Evolutionary conservation across 2,329 filamentous ascomycete genomes (phyloP).

Genomic region (Keithomyces neogunnii): DNA sequence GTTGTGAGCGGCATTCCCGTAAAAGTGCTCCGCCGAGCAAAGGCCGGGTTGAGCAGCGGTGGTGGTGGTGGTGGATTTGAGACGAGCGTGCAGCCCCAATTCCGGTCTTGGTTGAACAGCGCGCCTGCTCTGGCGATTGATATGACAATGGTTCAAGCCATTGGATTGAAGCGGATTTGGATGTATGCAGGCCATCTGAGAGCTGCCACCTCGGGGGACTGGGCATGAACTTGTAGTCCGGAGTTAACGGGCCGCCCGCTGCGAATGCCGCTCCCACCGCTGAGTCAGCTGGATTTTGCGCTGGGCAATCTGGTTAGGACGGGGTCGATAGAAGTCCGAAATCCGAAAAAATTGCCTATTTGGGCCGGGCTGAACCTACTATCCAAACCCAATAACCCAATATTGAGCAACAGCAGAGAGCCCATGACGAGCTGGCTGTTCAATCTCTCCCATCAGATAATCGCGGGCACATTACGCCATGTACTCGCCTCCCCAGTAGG

Average conservation of each 20-base stretch:
- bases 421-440: too few relatives aligned
- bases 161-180: background rate
- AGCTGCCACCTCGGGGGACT: background rate
- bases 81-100: background rate
- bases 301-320: background rate
- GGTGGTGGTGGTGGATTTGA: background rate
- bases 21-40: too few relatives aligned
- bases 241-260: background rate
- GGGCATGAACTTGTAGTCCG: background rate
- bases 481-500: too few relatives aligned
- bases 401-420: background rate
- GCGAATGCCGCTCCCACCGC: background rate
- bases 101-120: background rate
- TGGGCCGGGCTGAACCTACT: background rate
- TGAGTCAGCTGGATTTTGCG: background rate
- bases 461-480: too few relatives aligned
- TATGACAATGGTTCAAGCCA: background rate
- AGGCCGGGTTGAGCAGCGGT: too few relatives aligned
- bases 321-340: background rate
- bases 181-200: background rate
- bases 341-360: background rate
- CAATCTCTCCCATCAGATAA: too few relatives aligned
- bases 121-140: background rate
- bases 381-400: background rate
- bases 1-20: background rate